Percentiles rank a stretch among this genome's conserved stretches.
phyloP scores from a whole-genome alignment of 192 early-diverging fungal species.

The Backusella parvicylindrica region DNA sequence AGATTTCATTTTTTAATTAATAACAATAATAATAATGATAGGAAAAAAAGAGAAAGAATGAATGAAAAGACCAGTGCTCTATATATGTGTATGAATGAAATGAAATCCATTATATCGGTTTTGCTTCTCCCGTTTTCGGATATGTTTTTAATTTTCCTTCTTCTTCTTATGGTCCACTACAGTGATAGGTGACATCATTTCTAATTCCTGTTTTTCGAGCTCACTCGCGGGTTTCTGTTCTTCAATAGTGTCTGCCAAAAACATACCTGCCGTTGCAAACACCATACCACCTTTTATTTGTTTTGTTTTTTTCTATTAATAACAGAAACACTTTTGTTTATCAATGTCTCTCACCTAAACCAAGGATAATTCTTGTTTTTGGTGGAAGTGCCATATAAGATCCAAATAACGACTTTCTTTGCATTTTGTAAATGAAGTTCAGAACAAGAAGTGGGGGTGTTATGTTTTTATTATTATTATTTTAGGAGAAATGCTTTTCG shows the following conservation, averaged over 20 bases:
- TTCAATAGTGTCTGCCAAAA: slow-evolving; percentile 34
- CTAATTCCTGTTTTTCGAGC: slow-evolving; percentile 19
- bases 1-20: neutral
- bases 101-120: too few relatives aligned
- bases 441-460: neutral
- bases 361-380: slow-evolving; percentile 26
- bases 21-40: neutral
- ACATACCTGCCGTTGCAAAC: slow-evolving; percentile 34
- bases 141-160: neutral
- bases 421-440: slow-evolving; percentile 15
- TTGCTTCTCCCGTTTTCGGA: neutral
- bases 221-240: slow-evolving; percentile 17
- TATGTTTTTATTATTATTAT: slow-evolving; percentile 1
- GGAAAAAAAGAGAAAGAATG: neutral
- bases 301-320: neutral
- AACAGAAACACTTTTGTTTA: neutral
- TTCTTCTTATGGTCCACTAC: slow-evolving; percentile 19
- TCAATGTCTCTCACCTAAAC: slow-evolving; percentile 31
- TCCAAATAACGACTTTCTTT: slow-evolving; percentile 38
- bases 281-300: slow-evolving; percentile 34
- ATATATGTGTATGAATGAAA: neutral
- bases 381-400: slow-evolving; percentile 36
- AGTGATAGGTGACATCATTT: slow-evolving; percentile 15
- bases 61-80: neutral
- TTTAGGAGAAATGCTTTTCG: neutral